Evolutionary conservation across 805 yeast species (phyloP).

Genomic region (Pichia manshurica): DNA sequence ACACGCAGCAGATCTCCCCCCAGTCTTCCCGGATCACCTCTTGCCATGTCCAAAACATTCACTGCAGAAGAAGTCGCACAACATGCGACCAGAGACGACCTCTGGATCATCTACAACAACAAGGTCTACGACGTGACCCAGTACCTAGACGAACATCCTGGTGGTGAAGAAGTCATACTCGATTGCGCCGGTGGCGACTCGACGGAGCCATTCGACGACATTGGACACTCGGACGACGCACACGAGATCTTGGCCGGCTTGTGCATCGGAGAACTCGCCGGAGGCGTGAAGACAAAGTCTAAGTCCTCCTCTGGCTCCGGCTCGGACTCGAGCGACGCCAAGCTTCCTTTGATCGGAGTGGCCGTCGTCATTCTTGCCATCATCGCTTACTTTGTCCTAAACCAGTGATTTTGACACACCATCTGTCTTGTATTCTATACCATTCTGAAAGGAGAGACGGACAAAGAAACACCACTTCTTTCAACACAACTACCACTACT

Average conservation of each 20-base stretch:
- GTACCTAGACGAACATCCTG: conserved; percentile 75
- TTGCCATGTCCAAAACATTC: conserved; percentile 45
- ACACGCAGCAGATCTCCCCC: too few relatives aligned
- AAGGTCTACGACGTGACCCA: conserved; percentile 71
- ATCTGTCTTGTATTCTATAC: neutral
- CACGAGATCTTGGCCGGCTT: conserved; percentile 64
- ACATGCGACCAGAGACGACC: conserved; percentile 70
- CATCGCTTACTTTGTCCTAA: conserved; percentile 34
- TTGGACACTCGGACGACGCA: conserved; percentile 98
- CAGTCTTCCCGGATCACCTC: too few relatives aligned
- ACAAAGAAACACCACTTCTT: too few relatives aligned
- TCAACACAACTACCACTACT: too few relatives aligned
- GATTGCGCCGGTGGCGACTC: conserved; percentile 79
- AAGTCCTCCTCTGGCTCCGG: conserved; percentile 13
- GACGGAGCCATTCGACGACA: conserved; percentile 70
- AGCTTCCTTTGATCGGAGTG: conserved; percentile 31
- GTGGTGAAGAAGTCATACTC: conserved; percentile 63
- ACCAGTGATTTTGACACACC: neutral
- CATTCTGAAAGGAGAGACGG: neutral
- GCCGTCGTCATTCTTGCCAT: conserved; percentile 36
- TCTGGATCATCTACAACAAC: conserved; percentile 81
- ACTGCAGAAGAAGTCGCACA: conserved; percentile 62
- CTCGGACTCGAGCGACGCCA: conserved; percentile 21
- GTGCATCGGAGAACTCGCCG: conserved; percentile 72
- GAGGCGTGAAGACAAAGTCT: conserved; percentile 37